Percentiles rank a stretch among this genome's conserved stretches.
Conservation (phyloP, 306 rosid species). For the Spatholobus suberectus region DNA sequence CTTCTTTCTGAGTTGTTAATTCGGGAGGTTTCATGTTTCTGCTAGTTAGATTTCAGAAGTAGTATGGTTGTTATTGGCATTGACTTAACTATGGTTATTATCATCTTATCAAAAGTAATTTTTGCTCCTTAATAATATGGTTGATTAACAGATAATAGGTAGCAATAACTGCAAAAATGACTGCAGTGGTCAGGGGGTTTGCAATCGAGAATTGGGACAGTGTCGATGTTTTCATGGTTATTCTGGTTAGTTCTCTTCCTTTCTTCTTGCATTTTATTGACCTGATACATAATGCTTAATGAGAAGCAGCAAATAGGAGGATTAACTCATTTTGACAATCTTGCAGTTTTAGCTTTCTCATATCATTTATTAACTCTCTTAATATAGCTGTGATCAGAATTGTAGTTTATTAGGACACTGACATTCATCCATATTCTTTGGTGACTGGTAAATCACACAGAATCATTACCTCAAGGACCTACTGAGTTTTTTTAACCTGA, state of each 20-base stretch:
- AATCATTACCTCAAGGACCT: not conserved
- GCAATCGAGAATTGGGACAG: conserved; percentile 84
- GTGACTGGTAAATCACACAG: conserved; percentile 18
- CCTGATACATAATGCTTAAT: not conserved
- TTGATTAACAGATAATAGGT: conserved; percentile 68
- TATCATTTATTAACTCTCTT: conserved; percentile 23
- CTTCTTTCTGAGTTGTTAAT: not conserved
- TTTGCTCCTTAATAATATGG: conserved; percentile 17
- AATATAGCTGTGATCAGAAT: not conserved
- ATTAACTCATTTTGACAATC: conserved; percentile 3
- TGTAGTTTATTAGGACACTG: too few relatives aligned
- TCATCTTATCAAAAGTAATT: not conserved
- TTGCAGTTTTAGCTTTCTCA: conserved; percentile 6
- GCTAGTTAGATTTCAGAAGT: not conserved
- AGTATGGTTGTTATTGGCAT: conserved; percentile 33
- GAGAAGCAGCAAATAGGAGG: conserved; percentile 14
- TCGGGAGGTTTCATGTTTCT: not conserved
- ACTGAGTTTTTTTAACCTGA: not conserved
- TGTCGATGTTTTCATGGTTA: conserved; percentile 95
- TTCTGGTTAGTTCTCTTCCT: conserved; percentile 60
- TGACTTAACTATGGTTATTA: conserved; percentile 20
- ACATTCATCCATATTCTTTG: not conserved
- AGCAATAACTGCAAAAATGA: conserved; percentile 76
- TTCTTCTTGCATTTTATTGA: not conserved
- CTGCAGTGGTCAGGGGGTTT: conserved; percentile 84